A percentile compares a stretch with the other conserved stretches of the same genome.
Conservation (phyloP, 1,139 yeast species). For the Pichiaceae sp. region DNA sequence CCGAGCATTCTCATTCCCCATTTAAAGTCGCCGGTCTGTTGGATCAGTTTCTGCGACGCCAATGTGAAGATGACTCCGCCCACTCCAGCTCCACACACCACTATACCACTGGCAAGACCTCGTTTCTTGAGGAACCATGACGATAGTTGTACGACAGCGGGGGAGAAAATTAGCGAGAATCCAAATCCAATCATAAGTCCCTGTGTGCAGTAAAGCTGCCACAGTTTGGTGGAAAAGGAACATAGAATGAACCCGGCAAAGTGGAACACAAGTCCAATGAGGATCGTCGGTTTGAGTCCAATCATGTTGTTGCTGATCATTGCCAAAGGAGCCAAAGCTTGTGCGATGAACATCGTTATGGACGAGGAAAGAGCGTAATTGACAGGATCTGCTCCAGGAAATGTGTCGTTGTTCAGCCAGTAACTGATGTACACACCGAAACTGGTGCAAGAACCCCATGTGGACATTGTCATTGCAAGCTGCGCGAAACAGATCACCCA, state of each 20-base stretch:
- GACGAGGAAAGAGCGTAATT: slow-evolving; percentile 45
- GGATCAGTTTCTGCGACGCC: slow-evolving; percentile 31
- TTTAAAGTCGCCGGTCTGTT: slow-evolving; percentile 34
- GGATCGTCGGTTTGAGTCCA: slow-evolving; percentile 14
- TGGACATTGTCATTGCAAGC: slow-evolving; percentile 15
- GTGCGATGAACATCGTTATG: slow-evolving; percentile 35
- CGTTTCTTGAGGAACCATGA: slow-evolving; percentile 38
- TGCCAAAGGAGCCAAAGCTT: slow-evolving; percentile 33
- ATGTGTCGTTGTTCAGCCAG: slow-evolving; percentile 27
- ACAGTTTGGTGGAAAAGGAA: slow-evolving; percentile 36
- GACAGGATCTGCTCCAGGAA: slow-evolving; percentile 33
- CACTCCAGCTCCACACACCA: slow-evolving; percentile 40
- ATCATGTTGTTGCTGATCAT: slow-evolving; percentile 26
- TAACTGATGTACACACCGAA: slow-evolving; percentile 40
- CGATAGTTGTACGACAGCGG: slow-evolving; percentile 36
- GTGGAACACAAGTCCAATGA: slow-evolving; percentile 31
- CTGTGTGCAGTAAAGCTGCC: slow-evolving; percentile 44
- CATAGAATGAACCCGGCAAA: slow-evolving; percentile 37
- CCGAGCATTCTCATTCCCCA: slow-evolving; percentile 50
- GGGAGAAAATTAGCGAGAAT: slow-evolving; percentile 35
- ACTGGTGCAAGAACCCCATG: slow-evolving; percentile 45
- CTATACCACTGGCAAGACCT: slow-evolving; percentile 39
- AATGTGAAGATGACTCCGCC: slow-evolving; percentile 43
- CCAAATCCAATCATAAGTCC: slow-evolving; percentile 40
- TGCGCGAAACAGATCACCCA: slow-evolving; percentile 4